A percentile compares a stretch with the other conserved stretches of the same genome.
These are phyloP conservation scores for Hanseniaspora uvarum DNA, from an alignment of 1,139 yeast species.

Conservation along the genomic window DNA sequence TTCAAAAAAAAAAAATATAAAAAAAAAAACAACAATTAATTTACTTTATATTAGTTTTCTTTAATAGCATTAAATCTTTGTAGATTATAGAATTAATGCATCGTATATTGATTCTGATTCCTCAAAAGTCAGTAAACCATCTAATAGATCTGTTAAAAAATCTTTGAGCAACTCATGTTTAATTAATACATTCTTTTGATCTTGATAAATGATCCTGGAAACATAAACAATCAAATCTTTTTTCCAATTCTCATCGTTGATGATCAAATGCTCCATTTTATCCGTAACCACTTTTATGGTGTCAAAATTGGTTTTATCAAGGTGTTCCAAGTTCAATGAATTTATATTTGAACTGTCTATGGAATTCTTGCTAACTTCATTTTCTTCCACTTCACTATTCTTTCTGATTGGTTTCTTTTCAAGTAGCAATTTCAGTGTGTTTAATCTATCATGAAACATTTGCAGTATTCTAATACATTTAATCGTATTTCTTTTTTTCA, in stretches of 20 bases:
- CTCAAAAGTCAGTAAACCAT: slow-evolving; percentile 58
- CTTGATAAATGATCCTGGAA: slow-evolving; percentile 49
- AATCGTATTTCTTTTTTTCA: neutral
- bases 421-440: neutral
- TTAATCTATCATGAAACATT: slow-evolving; percentile 25
- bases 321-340: neutral
- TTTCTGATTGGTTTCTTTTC: neutral
- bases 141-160: slow-evolving; percentile 58
- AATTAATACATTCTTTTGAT: slow-evolving; percentile 39
- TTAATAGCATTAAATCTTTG: neutral
- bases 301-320: slow-evolving; percentile 22
- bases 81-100: slow-evolving; percentile 40
- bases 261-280: neutral
- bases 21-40: neutral
- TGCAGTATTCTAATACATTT: slow-evolving; percentile 11
- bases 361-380: neutral
- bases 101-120: slow-evolving; percentile 68
- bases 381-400: neutral
- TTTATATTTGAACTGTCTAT: neutral
- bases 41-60: neutral
- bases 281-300: slow-evolving; percentile 33
- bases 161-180: slow-evolving; percentile 53
- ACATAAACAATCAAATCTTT: slow-evolving; percentile 39
- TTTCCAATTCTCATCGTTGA: slow-evolving; percentile 22
- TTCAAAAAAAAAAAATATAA: slow-evolving; percentile 7